Base-by-base conservation (phyloP, 768 basidiomycete species). In the Mrakia blollopis region DNA sequence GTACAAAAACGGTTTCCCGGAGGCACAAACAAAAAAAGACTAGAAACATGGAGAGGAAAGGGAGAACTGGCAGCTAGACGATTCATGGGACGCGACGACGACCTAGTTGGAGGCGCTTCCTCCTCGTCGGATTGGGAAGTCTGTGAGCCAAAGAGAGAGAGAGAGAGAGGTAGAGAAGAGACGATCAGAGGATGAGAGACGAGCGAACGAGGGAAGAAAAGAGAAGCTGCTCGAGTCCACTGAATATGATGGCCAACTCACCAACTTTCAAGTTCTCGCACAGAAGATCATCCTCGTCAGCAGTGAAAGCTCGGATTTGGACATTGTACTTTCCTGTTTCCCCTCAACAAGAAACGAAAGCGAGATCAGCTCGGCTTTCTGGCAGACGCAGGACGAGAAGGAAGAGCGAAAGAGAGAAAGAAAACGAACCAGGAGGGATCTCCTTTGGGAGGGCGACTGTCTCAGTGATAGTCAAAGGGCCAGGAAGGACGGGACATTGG, bases 361-460 rank as follows among this genome's bases (percentile, higher is more conserved):
- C 30, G 14, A 39, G 11, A 39, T 39, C 25, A 39, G 23, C 13
- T 28, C 57, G 2, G 1, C 57, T 28, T n/a, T 14, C 39, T 5
- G 39, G 39, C 39, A 11, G 39, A 11, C 39, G 5, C 39, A 57
- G 18, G 54, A 57, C 21, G n/a, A 57, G 10, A 32, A 5, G 6
- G 5, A 18, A n/a, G n/a, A 28, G 61, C 23, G n/a, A 62, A 32
- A 2, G 32, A 25, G 61, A 1, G 62, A 32, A 68, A 98, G 88
- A 7, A 74, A 82, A 85, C 44, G 44, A 44, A 84, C 94, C 96
- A 83, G 85, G 87, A 0, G 97, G 97, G 72, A 99, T 95, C 85
- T 98, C 94, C 80, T 87, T 91, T 13, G 97, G 97, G 21, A 99
- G 86, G 21, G 87, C 86, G 72, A 98, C 94, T 0, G 90, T 93